Conservation (phyloP, 257 asterid genomes). For the Misopates orontium region DNA sequence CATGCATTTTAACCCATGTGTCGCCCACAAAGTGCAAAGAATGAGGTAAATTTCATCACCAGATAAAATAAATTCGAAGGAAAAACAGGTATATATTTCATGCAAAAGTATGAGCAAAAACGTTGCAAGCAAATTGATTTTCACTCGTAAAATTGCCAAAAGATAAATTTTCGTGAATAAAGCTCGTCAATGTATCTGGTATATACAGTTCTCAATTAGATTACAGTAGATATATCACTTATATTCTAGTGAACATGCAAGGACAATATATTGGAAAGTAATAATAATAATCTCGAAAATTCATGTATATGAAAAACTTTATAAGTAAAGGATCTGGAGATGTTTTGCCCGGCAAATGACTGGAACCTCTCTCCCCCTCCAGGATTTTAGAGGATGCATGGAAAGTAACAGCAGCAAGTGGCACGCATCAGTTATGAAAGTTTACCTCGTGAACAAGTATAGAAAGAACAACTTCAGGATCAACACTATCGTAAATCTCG, state of each 20-base stretch:
- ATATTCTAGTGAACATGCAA: constrained; percentile 9
- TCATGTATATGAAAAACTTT: constrained; percentile 11
- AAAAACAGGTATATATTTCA: background rate
- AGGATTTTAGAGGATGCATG: constrained; percentile 14
- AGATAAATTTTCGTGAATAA: background rate
- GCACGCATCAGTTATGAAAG: constrained; percentile 25
- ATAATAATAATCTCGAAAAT: background rate
- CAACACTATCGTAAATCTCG: constrained; percentile 85
- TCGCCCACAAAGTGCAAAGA: background rate
- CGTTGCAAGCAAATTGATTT: background rate
- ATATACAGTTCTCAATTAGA: constrained; percentile 7
- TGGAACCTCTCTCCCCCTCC: constrained; percentile 18
- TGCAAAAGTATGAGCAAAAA: background rate
- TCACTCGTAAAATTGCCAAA: background rate
- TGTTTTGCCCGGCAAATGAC: constrained; percentile 20
- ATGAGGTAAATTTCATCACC: background rate
- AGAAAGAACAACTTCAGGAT: constrained; percentile 90
- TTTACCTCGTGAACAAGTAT: constrained; percentile 91
- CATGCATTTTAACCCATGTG: constrained; percentile 15
- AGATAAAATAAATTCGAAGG: background rate
- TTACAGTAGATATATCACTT: background rate
- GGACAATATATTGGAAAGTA: constrained; percentile 13
- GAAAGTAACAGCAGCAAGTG: constrained; percentile 12
- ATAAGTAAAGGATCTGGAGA: constrained; percentile 15
- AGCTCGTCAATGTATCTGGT: background rate